Evolutionary conservation across 225 moss, liverwort and hornwort species (phyloP).

Genomic region (Straminergon stramineum): DNA sequence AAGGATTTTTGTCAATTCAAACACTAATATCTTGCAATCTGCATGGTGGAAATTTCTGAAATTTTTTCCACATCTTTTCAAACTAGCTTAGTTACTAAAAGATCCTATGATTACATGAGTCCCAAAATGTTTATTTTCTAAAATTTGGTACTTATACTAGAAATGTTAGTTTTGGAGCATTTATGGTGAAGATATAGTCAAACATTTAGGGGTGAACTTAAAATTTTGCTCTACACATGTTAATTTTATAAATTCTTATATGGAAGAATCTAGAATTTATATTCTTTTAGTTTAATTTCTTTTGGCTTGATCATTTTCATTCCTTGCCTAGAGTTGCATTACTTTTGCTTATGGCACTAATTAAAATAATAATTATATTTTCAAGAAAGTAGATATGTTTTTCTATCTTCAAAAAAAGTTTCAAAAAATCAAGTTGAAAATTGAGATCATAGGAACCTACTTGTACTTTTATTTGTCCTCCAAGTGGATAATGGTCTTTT

Average conservation of each 20-base stretch:
- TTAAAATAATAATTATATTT: not conserved
- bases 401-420: accelerated
- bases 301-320: not conserved
- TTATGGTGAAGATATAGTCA: too few relatives aligned
- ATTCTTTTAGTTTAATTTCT: too few relatives aligned
- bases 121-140: too few relatives aligned
- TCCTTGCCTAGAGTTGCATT: not conserved
- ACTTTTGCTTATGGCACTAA: accelerated
- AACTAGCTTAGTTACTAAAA: too few relatives aligned
- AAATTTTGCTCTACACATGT: not conserved
- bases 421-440: not conserved
- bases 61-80: too few relatives aligned
- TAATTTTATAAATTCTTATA: not conserved
- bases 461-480: accelerated
- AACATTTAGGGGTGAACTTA: not conserved
- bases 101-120: too few relatives aligned
- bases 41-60: too few relatives aligned
- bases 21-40: too few relatives aligned
- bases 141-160: too few relatives aligned
- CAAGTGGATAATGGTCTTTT: not conserved
- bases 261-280: too few relatives aligned
- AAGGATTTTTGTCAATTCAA: too few relatives aligned
- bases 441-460: not conserved
- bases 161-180: too few relatives aligned
- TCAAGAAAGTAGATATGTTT: not conserved